Percentiles rank a stretch among this genome's conserved stretches.
Evolutionary conservation across 352 stramenopile genomes (phyloP).

Genomic region (Pythium rishiriense): DNA sequence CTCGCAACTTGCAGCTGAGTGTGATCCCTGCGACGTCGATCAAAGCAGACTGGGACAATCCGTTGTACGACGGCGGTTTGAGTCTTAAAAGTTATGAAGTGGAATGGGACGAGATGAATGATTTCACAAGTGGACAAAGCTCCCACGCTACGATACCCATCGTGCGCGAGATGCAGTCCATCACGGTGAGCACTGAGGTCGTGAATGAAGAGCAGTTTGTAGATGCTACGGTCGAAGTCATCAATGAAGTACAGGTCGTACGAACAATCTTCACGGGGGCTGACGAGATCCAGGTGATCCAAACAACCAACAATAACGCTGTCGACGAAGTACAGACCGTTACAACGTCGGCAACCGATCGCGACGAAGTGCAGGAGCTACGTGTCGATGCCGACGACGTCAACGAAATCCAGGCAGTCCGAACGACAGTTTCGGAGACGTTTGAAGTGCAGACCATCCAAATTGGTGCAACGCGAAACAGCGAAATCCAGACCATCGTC

Average conservation of each 20-base stretch:
- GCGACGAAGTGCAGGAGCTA: constrained; percentile 91
- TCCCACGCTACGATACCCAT: constrained; percentile 75
- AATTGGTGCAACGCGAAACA: constrained; percentile 62
- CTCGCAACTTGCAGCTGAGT: constrained; percentile 52
- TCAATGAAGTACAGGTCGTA: constrained; percentile 96
- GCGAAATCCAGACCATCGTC: constrained; percentile 86
- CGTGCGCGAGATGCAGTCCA: constrained; percentile 89
- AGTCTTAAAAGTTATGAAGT: constrained; percentile 76
- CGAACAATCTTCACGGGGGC: constrained; percentile 82
- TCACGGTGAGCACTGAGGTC: constrained; percentile 79
- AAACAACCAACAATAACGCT: constrained; percentile 61
- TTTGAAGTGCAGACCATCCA: constrained; percentile 89
- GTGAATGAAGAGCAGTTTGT: constrained; percentile 94
- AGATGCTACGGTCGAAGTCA: constrained; percentile 91
- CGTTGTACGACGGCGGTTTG: constrained; percentile 90
- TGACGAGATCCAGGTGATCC: constrained; percentile 90
- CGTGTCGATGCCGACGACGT: constrained; percentile 80
- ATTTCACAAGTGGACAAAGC: constrained; percentile 74
- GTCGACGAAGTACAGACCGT: constrained; percentile 92
- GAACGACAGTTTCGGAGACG: constrained; percentile 66
- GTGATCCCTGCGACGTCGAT: constrained; percentile 75
- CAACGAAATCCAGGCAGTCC: constrained; percentile 92
- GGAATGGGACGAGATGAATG: constrained; percentile 81
- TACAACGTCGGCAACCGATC: constrained; percentile 89
- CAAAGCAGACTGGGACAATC: constrained; percentile 84